Percentiles rank a stretch among this genome's conserved stretches.
These are phyloP conservation scores for Metrosideros polymorpha DNA, from an alignment of 441 rosid species.

Conservation along the genomic window DNA sequence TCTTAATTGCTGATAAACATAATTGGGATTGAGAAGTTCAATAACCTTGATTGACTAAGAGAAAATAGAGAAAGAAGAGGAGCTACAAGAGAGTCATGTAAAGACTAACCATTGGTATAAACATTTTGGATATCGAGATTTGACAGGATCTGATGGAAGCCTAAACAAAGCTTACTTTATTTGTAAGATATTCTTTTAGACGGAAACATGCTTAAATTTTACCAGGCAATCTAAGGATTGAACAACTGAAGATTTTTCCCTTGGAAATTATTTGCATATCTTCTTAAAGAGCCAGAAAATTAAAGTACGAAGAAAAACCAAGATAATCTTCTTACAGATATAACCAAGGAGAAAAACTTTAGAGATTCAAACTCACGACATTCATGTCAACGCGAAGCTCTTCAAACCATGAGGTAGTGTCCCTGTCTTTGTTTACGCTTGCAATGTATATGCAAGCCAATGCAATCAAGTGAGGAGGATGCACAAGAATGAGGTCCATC, in stretches of 20 bases:
- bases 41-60: not conserved
- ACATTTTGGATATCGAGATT: not conserved
- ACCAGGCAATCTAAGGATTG: not conserved
- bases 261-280: not conserved
- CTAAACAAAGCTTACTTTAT: not conserved
- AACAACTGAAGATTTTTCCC: not conserved
- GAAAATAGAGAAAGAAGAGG: not conserved
- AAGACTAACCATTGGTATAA: not conserved
- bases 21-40: not conserved
- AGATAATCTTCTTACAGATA: not conserved
- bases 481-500: conserved; percentile 87
- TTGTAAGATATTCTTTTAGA: not conserved
- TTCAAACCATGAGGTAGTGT: conserved; percentile 85
- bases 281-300: not conserved
- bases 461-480: conserved; percentile 80
- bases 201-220: not conserved
- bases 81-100: not conserved
- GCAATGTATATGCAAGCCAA: conserved; percentile 89
- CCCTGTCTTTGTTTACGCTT: conserved; percentile 64
- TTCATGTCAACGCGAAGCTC: conserved; percentile 94
- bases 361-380: conserved; percentile 45
- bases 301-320: not conserved
- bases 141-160: not conserved
- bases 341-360: not conserved
- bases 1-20: not conserved